Conservation (phyloP, 2,329 filamentous ascomycete genomes). For the Epichloe baconii region DNA sequence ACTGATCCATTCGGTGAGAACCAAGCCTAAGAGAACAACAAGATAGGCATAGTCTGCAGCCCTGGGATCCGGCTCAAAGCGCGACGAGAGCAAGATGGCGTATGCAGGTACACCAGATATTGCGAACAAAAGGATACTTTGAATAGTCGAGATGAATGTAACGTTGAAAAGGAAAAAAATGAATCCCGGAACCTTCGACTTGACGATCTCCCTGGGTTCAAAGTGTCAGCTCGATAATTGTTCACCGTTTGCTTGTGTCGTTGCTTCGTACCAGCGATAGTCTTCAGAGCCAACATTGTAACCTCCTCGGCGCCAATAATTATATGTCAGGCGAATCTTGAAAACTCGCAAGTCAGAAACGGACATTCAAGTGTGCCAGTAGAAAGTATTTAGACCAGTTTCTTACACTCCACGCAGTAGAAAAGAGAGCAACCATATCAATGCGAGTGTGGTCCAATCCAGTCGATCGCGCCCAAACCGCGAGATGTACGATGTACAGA, state of each 20-base stretch:
- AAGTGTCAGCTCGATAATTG: slow-evolving; percentile 1
- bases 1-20: slow-evolving; percentile 62
- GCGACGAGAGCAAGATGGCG: slow-evolving; percentile 60
- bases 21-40: slow-evolving; percentile 32
- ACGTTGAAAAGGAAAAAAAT: slow-evolving; percentile 78
- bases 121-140: slow-evolving; percentile 69
- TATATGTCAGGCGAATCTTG: slow-evolving; percentile 73
- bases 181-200: slow-evolving; percentile 45
- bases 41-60: slow-evolving; percentile 36
- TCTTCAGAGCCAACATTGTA: slow-evolving; percentile 85
- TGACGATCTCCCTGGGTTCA: slow-evolving; percentile 51
- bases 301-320: slow-evolving; percentile 93
- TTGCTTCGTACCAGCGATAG: slow-evolving; percentile 58
- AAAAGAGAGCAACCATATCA: slow-evolving; percentile 59
- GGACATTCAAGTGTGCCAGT: not conserved
- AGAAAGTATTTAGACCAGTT: not conserved
- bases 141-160: slow-evolving; percentile 73
- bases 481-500: slow-evolving; percentile 74
- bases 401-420: slow-evolving; percentile 66
- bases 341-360: not conserved
- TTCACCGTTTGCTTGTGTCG: not conserved
- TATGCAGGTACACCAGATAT: slow-evolving; percentile 71
- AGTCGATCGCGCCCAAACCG: slow-evolving; percentile 65
- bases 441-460: slow-evolving; percentile 58
- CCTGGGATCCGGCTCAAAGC: slow-evolving; percentile 39